Base-by-base conservation (phyloP, 805 yeast genomes). In the Cyberlindnera mrakii region DNA sequence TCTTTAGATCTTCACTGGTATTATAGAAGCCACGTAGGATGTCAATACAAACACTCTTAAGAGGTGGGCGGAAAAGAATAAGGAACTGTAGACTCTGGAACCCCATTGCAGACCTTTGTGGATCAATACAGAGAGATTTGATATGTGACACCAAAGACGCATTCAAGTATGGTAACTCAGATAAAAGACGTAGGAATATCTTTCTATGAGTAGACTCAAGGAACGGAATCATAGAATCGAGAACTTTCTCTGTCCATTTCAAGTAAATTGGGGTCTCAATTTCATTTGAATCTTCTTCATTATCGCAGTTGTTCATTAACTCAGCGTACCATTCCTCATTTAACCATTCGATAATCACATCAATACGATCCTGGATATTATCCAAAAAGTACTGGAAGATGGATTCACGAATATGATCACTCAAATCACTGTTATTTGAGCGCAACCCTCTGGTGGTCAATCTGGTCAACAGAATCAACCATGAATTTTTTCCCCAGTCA, bases 321-420 rank as follows among this genome's bases (percentile, higher is more conserved):
- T 82, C 85, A 39, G 77, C 69, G 64, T 78, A 81, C 95, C 96
- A 93, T 62, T 93, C 99, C 64, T 93, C 99, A 55, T 85, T 90
- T 43, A 93, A 66, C 99, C 99, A 93, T 49, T 85, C 89, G 32
- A 91, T 79, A 16, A 88, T 80, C 30, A 82, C 64, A 45, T 86
- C 95, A 11, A 90, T 72, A 30, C 91, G 69, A 9, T 68, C 70
- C 43, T 83, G 83, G 53, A 90, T 80, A 56, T 85, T 86, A 10
- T 74, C 80, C 54, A 86, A 69, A 43, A 88, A 81, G 58, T 83
- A 85, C 15, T 80, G 78, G 47, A 83, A 82, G 10, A 93, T 65
- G 18, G 87, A 77, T 18, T 75, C 78, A 52, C 96, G 72, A 11
- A 91, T 76, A 46, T 78, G 58, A 42, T 78, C 75, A 47, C 86